Base-by-base conservation (phyloP, 805 yeast genomes). In the Groenewaldozyma salmanticensis region DNA sequence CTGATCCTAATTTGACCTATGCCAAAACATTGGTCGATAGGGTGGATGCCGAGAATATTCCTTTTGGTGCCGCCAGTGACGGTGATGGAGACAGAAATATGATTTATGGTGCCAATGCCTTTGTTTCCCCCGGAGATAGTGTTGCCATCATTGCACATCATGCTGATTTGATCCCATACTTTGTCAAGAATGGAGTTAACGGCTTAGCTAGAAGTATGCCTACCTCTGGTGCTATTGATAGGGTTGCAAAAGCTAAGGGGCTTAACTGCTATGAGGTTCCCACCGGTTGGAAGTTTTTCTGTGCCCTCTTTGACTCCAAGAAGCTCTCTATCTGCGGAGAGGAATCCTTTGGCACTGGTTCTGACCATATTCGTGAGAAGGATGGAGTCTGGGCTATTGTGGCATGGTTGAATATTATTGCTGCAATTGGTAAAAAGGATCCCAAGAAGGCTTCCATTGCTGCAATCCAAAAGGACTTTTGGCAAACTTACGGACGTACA, bases 31-130 rank as follows among this genome's bases (percentile, higher is more conserved):
- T 90, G 48, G 98, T 90, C 17, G 81, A 75, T 27, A 72, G 73
- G 49, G 98, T 90, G n/a, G 96, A 92, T 57, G 58, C 62, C 17
- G 82, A 82, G 44, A 66, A 76, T 44, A 83, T 88, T 50, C 83
- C 90, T 5, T 90, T 90, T 60, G 98, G 98, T 49, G 97, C 97
- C 31, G 97, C 97, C 5, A 82, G 95, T n/a, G 98, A 86, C 59
- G 98, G 98, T 62, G 98, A 90, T 55, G 98, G 98, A 62, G 98
- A 90, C 60, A 78, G 98, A 67, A 90, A 90, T 62, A 90, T 90
- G 98, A 90, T 90, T 56, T 92, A 92, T 62, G 98, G 98, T 45
- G 86, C 85, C 32, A 81, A 81, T 36, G 75, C 96, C 2, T 90
- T 90, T 62, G 97, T 90, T 11, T 87, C 96, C 1, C 98, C 98